Evolutionary conservation across 2,329 filamentous ascomycete species (phyloP).

Genomic region (Colletotrichum nymphaeae): DNA sequence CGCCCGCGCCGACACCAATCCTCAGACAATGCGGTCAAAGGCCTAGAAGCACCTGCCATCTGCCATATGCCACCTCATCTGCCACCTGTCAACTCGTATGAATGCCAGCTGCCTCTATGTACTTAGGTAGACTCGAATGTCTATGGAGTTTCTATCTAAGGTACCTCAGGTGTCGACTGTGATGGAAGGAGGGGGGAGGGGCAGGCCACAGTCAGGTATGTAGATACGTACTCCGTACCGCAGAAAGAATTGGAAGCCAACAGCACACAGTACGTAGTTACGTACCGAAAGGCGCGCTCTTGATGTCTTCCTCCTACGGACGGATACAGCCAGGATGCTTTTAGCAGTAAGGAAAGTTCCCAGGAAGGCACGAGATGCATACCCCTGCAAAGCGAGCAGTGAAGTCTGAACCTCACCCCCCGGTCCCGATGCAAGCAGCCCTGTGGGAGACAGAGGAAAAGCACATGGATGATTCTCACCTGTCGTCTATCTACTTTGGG

Average conservation of each 20-base stretch:
- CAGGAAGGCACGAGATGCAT: slow-evolving; percentile 8
- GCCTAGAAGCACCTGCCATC: neutral
- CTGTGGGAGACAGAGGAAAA: slow-evolving; percentile 8
- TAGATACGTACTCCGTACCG: neutral
- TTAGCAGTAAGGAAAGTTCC: neutral
- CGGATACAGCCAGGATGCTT: slow-evolving; percentile 1
- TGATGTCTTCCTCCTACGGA: neutral
- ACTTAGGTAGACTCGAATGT: neutral
- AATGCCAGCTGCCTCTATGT: neutral
- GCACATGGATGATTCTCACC: slow-evolving; percentile 7
- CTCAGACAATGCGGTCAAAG: neutral
- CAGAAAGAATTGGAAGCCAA: neutral
- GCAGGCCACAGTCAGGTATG: neutral
- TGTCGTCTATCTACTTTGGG: slow-evolving; percentile 13
- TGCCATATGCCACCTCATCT: slow-evolving; percentile 15
- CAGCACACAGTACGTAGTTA: neutral
- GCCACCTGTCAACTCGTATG: neutral
- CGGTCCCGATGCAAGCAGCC: neutral
- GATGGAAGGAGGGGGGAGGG: neutral
- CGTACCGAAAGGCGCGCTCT: no score
- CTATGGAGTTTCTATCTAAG: no score
- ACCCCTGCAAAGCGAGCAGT: neutral
- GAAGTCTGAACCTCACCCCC: neutral
- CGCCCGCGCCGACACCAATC: neutral
- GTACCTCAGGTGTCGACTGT: neutral